phyloP scores from a whole-genome alignment of 2,329 filamentous ascomycete species.

The Paecilomyces formosus region DNA sequence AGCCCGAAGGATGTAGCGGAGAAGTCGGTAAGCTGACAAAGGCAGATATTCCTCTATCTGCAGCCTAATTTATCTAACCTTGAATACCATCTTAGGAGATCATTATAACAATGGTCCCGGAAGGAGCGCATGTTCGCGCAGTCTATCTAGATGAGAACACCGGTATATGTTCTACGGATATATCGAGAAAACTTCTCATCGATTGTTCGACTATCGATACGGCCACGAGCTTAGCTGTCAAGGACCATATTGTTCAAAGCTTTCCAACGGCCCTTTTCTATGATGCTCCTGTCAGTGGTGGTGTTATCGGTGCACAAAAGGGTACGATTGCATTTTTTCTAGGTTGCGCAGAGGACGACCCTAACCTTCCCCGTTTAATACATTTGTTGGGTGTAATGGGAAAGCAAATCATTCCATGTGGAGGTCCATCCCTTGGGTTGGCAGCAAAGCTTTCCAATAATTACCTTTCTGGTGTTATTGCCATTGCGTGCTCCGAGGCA shows the following conservation, averaged over 20 bases:
- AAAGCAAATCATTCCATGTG: constrained; percentile 48
- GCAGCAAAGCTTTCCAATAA: constrained; percentile 57
- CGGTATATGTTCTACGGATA: constrained; percentile 36
- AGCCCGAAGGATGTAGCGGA: no score
- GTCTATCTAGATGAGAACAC: constrained; percentile 42
- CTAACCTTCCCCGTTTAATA: constrained; percentile 38
- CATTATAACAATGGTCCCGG: constrained; percentile 48
- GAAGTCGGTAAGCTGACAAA: no score
- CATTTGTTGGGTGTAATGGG: constrained; percentile 46
- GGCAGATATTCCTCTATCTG: no score
- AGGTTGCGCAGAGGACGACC: constrained; percentile 35
- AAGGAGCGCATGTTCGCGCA: constrained; percentile 43
- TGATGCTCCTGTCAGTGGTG: constrained; percentile 48
- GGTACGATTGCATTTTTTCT: constrained; percentile 49
- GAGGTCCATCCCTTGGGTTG: constrained; percentile 48
- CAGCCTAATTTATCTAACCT: neutral
- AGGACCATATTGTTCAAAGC: constrained; percentile 27
- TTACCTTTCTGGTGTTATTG: constrained; percentile 52
- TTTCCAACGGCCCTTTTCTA: constrained; percentile 42
- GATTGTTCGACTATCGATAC: constrained; percentile 53
- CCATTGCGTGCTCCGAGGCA: constrained; percentile 51
- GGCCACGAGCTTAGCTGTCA: constrained; percentile 41
- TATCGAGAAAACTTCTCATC: constrained; percentile 42
- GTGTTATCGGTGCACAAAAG: constrained; percentile 45
- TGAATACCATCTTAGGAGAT: constrained; percentile 30